Evolutionary conservation across 805 yeast species (phyloP), one percentile per base, ranked within the genome.

Genomic region (Kluyveromyces aestuarii): DNA sequence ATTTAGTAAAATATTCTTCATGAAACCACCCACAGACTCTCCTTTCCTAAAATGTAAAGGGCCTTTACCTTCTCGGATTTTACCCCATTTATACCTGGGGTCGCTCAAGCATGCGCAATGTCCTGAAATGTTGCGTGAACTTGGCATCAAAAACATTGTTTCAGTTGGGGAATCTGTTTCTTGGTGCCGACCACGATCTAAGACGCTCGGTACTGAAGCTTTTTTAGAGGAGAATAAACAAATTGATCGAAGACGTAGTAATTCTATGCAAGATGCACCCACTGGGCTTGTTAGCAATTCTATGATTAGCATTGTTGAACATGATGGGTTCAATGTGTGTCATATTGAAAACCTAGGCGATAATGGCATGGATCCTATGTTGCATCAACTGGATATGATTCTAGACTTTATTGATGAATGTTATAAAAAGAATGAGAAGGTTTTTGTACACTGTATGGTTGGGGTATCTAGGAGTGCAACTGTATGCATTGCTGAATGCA

Each of bases 391-490:
- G 41, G 79, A 81, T 13, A 73, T 74, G 38, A 81, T 90, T 19
- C 69, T 91, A 39, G 70, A 75, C 1, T 87, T 80, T 59, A 77
- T 89, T 46, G 84, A 86, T 47, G 74, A 72, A 27, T 77, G 78
- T 17, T 69, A 71, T 53, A 54, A 63, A 18, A 54, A 55, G 1
- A 68, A 67, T 37, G 79, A 78, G 19, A 77, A 76, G 42, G 79
- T 82, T 2, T 71, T 91, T 51, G 90, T 91, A 10, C 98, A 91
- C 64, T 91, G 98, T 59, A 85, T 95, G 60, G 97, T 88, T 44
- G 98, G 98, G 0, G 98, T 91, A 3, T 87, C 96, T 0, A 72
- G 98, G 48, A 87, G 96, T 2, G 98, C 97, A 0, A 87, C 97
- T 0, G 95, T 91, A 10, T 91, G 95, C 56, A 91, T 91, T 55